These are phyloP conservation scores for Xylariaceae sp. DNA, from an alignment of 2,329 filamentous ascomycete genomes.

Conservation along the genomic window DNA sequence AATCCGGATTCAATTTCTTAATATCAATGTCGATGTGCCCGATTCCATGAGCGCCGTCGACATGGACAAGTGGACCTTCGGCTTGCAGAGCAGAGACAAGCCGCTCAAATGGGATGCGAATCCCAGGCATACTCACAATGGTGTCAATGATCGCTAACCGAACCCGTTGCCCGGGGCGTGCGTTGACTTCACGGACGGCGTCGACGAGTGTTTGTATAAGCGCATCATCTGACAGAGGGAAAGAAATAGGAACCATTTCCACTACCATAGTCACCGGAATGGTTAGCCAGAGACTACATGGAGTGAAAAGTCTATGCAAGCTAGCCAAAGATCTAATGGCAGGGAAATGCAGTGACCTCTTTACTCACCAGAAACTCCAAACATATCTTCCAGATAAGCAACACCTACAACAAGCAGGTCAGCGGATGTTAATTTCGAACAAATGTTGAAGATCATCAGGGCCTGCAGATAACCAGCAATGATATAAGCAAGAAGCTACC, in stretches of 20 bases:
- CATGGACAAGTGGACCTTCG: constrained; percentile 52
- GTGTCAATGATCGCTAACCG: constrained; percentile 62
- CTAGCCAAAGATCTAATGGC: too few relatives aligned
- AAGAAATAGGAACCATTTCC: constrained; percentile 44
- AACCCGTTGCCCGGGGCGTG: constrained; percentile 43
- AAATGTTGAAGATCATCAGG: too few relatives aligned
- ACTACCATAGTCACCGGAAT: constrained; percentile 4
- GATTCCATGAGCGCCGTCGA: constrained; percentile 64
- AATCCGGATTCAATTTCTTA: constrained; percentile 54
- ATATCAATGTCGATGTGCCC: constrained; percentile 61
- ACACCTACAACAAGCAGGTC: too few relatives aligned
- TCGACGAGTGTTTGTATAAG: constrained; percentile 50
- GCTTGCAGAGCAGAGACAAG: constrained; percentile 48
- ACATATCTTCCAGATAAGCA: too few relatives aligned
- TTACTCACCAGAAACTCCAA: too few relatives aligned
- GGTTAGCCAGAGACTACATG: too few relatives aligned
- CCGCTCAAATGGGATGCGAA: constrained; percentile 61
- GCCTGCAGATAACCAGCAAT: too few relatives aligned
- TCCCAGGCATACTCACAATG: constrained; percentile 59
- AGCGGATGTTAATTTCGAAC: too few relatives aligned
- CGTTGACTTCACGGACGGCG: constrained; percentile 34
- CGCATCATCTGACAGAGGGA: constrained; percentile 54
- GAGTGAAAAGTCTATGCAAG: too few relatives aligned
- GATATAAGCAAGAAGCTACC: too few relatives aligned
- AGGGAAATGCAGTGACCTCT: too few relatives aligned